phyloP scores from a whole-genome alignment of 768 basidiomycete species.

The Mycena capillaripes region DNA sequence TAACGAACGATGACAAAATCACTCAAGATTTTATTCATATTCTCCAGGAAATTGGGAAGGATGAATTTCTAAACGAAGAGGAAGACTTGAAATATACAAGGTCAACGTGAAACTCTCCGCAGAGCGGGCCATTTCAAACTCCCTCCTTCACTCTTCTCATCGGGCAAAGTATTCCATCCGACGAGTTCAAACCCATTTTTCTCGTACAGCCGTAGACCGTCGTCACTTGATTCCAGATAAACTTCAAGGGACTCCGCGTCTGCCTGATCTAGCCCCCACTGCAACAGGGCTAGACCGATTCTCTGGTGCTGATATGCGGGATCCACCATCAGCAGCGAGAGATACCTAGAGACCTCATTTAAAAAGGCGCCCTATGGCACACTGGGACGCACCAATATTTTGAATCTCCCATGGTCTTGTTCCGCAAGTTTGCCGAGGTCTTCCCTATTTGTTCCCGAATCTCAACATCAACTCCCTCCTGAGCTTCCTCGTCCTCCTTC shows the following conservation, averaged over 20 bases:
- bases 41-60: no score
- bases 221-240: slow-evolving; percentile 18
- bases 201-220: slow-evolving; percentile 2
- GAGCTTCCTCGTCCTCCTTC: neutral
- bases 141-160: slow-evolving; percentile 4
- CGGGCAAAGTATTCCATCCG: slow-evolving; percentile 9
- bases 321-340: neutral
- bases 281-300: neutral
- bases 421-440: neutral
- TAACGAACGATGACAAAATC: neutral
- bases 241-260: neutral
- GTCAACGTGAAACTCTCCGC: neutral
- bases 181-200: slow-evolving; percentile 5
- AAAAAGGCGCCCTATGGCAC: no score
- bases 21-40: neutral
- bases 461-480: neutral
- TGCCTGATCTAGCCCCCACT: slow-evolving; percentile 15
- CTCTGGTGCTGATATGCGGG: slow-evolving; percentile 8
- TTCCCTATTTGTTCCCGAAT: neutral
- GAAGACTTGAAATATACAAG: neutral
- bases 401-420: slow-evolving; percentile 6
- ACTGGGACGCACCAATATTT: slow-evolving; percentile 21
- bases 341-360: neutral
- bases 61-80: no score
- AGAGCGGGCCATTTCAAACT: slow-evolving; percentile 11